Base-by-base conservation (phyloP, 345 rosid genomes). In the Eucalyptus guilfoylei region DNA sequence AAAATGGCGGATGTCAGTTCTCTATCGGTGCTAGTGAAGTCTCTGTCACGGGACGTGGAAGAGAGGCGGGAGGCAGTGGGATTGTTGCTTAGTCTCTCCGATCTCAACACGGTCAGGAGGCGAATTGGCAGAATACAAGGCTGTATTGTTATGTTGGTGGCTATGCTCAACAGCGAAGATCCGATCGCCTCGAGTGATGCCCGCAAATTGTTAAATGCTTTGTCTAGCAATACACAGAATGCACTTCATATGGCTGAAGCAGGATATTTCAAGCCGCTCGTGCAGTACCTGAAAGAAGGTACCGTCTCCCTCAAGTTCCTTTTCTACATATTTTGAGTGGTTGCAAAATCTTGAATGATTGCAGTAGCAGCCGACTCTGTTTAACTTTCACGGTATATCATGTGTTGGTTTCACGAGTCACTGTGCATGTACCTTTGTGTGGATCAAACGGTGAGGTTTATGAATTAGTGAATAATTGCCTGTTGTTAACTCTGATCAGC, bases 181-280 rank as follows among this genome's bases (percentile, higher is more conserved):
- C 87, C 91, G 14, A 17, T 88, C 45, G 96, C 96, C 76, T 94
- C 96, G 5, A 80, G 67, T 30, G 92, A 95, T 93, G 96, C 98
- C 2, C 89, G 88, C 76, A 94, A 91, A 91, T 89, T 96, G 91
- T 90, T 96, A 88, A 91, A 88, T 92, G 92, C 94, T 47, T 90
- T 96, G 89, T 96, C 96, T 9, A 90, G 92, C 93, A 95, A 94
- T 83, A 92, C 95, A 16, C 98, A 96, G 86, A 95, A 95, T 88
- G 98, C 94, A 44, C 96, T 96, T 92, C 95, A 95, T 88, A 95
- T 95, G 96, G 96, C 96, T 3, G 98, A 96, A 92, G 98, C 96
- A 13, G 98, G 96, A 54, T 95, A 94, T 90, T 95, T 96, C 88
- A 94, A 94, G 93, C 95, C 98, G 44, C 91, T 96, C 37, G 96